Conservation (phyloP, 345 rosid genomes). For the Erodium maritimum region DNA sequence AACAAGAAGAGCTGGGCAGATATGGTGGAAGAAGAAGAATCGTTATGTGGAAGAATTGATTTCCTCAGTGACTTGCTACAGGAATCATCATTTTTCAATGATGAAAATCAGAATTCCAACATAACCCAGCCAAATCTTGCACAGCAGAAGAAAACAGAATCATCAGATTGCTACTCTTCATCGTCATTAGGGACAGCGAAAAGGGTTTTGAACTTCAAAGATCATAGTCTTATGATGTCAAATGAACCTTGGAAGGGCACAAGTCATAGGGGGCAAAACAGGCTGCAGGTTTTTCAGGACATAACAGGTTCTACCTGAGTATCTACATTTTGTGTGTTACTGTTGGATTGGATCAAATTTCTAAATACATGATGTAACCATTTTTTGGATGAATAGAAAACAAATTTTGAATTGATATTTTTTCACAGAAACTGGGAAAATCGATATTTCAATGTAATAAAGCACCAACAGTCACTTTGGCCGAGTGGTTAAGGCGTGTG, state of each 20-base stretch:
- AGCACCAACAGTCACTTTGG: conserved; percentile 82
- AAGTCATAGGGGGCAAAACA: conserved; percentile 15
- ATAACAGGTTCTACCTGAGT: conserved; percentile 22
- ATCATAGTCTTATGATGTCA: not conserved
- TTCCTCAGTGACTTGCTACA: not conserved
- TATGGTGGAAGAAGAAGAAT: conserved; percentile 62
- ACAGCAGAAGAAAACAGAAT: not conserved
- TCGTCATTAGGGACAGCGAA: no score
- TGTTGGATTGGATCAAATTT: no score
- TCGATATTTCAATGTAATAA: no score
- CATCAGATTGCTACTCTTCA: not conserved
- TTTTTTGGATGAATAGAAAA: no score
- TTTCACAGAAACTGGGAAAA: no score
- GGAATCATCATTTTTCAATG: conserved; percentile 5
- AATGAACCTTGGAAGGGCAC: not conserved
- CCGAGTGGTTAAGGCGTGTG: conserved; percentile 93
- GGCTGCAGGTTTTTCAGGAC: conserved; percentile 46
- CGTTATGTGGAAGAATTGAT: conserved; percentile 1
- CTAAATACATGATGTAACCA: no score
- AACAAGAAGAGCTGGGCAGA: conserved; percentile 74
- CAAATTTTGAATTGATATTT: no score
- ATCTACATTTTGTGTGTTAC: no score
- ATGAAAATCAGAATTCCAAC: conserved; percentile 39
- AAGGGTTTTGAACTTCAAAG: conserved; percentile 23
- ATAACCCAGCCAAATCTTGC: conserved; percentile 3